Evolutionary conservation across 352 stramenopile species (phyloP).

Genomic region (Globisporangium echinulatum): DNA sequence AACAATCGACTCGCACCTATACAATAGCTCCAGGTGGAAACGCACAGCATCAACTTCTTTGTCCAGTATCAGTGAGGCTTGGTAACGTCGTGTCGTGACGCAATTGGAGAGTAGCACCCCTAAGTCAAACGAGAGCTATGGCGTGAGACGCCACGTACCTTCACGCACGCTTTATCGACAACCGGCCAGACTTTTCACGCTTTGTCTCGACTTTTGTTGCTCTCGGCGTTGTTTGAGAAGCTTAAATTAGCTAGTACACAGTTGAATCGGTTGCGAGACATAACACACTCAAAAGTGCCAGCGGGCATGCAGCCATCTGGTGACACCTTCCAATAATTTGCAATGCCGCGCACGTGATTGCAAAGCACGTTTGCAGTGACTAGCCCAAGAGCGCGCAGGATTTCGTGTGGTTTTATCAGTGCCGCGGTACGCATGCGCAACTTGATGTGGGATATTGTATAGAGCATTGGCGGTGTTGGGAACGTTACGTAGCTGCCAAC

Average conservation of each 20-base stretch:
- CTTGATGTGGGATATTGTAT: not conserved
- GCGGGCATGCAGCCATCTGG: conserved; percentile 10
- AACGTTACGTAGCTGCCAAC: not conserved
- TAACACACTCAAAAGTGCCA: conserved; percentile 16
- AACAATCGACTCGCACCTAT: no score
- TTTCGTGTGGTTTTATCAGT: not conserved
- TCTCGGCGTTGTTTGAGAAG: conserved; percentile 15
- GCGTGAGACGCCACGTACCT: no score
- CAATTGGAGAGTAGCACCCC: no score
- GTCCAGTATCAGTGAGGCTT: no score
- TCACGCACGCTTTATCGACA: no score
- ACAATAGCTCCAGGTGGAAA: no score
- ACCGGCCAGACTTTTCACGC: not conserved
- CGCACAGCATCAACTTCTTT: no score
- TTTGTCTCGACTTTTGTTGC: not conserved
- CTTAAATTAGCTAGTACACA: conserved; percentile 17
- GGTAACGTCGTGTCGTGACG: no score
- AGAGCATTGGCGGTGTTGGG: not conserved
- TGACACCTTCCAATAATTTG: conserved; percentile 14
- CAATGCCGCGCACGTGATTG: conserved; percentile 10
- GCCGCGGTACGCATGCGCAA: not conserved
- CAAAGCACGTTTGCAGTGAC: not conserved
- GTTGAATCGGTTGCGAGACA: conserved; percentile 15
- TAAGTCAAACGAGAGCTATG: no score
- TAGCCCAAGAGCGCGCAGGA: not conserved